Evolutionary conservation across 1,284 basidiomycete genomes (phyloP).

Genomic region (Austroboletus sp.): DNA sequence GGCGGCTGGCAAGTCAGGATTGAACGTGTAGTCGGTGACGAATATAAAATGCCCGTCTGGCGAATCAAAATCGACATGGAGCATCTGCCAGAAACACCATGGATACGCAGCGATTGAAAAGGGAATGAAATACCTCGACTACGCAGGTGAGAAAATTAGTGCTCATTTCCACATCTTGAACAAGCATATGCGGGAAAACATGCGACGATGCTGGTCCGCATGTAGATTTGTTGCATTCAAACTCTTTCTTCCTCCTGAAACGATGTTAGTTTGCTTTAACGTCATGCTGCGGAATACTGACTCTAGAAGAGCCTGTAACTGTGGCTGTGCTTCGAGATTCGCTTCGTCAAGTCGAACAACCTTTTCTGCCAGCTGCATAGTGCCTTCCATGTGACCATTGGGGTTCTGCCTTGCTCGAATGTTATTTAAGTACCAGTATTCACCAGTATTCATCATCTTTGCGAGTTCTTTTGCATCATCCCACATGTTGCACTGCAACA

Average conservation of each 20-base stretch:
- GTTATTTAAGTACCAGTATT: conserved; percentile 54
- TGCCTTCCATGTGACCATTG: conserved; percentile 48
- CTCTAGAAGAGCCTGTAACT: conserved; percentile 49
- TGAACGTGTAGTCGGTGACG: conserved; percentile 62
- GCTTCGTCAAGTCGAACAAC: conserved; percentile 40
- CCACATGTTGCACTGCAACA: conserved; percentile 56
- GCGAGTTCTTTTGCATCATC: conserved; percentile 40
- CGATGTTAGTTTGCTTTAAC: conserved; percentile 6
- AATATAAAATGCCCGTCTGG: conserved; percentile 40
- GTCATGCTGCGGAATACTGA: conserved; percentile 29
- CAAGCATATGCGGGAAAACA: conserved; percentile 41
- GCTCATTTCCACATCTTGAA: conserved; percentile 41
- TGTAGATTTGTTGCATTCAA: conserved; percentile 30
- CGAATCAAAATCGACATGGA: conserved; percentile 36
- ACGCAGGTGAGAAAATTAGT: conserved; percentile 48
- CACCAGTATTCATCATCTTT: conserved; percentile 41
- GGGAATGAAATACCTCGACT: conserved; percentile 44
- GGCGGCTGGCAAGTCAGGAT: conserved; percentile 37
- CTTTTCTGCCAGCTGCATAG: conserved; percentile 42
- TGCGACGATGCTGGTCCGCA: conserved; percentile 14
- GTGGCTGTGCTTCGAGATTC: conserved; percentile 32
- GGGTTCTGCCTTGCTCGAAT: conserved; percentile 39
- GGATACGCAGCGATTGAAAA: neutral
- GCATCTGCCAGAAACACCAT: conserved; percentile 35
- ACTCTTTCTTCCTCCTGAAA: conserved; percentile 50